Conservation (phyloP, 2,329 filamentous ascomycete genomes). For the Bertia moriformis region DNA sequence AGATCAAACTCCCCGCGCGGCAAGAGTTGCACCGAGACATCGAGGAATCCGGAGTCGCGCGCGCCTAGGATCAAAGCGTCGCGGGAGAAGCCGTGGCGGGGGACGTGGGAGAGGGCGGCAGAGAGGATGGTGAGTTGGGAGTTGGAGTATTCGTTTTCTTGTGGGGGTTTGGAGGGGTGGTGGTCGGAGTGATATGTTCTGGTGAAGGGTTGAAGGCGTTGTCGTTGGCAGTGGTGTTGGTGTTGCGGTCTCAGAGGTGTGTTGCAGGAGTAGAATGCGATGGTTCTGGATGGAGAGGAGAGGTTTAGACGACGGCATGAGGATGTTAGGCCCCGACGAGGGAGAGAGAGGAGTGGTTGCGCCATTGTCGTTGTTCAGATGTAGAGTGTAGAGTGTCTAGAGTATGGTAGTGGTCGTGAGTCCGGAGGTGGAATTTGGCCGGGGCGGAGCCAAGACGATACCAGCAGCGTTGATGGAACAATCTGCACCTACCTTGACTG, state of each 20-base stretch:
- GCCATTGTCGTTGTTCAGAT: too few relatives aligned
- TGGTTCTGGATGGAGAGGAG: background rate
- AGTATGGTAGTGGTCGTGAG: too few relatives aligned
- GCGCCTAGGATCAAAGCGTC: slow-evolving; percentile 63
- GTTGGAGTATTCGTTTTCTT: slow-evolving; percentile 44
- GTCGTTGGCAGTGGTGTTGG: background rate
- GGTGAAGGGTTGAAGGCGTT: background rate
- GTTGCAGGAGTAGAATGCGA: too few relatives aligned
- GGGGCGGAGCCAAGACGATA: too few relatives aligned
- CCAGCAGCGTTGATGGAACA: too few relatives aligned
- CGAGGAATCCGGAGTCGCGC: slow-evolving; percentile 70
- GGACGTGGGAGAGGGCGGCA: slow-evolving; percentile 67
- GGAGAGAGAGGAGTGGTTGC: background rate
- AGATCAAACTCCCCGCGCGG: slow-evolving; percentile 55
- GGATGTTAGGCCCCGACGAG: background rate
- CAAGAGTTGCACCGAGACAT: slow-evolving; percentile 73
- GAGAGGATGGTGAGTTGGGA: slow-evolving; percentile 66
- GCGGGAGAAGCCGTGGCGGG: slow-evolving; percentile 67
- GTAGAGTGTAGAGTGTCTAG: too few relatives aligned
- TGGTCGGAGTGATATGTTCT: slow-evolving; percentile 58
- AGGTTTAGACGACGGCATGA: background rate
- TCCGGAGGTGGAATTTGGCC: too few relatives aligned
- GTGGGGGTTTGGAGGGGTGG: slow-evolving; percentile 37
- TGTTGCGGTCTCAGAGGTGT: background rate
- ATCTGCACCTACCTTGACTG: too few relatives aligned